phyloP scores from a whole-genome alignment of 2,329 filamentous ascomycete genomes.

The Lomentospora prolificans region DNA sequence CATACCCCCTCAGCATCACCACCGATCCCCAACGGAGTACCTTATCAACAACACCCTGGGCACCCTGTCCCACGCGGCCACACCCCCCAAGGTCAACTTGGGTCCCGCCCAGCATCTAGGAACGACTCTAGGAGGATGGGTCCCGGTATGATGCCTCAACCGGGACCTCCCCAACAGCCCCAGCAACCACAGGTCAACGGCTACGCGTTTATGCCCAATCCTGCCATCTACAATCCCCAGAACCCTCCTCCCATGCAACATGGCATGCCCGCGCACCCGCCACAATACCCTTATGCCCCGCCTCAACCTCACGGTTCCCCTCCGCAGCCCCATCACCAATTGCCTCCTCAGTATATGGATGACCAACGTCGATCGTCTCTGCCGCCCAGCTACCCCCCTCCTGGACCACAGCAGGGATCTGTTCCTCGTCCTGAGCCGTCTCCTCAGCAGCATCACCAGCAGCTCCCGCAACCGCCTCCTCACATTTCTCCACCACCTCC shows the following conservation, averaged over 20 bases:
- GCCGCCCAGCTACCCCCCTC: conserved; percentile 54
- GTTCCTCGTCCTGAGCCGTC: conserved; percentile 25
- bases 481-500: conserved; percentile 30
- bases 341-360: conserved; percentile 63
- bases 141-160: conserved; percentile 61
- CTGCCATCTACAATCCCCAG: conserved; percentile 71
- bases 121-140: conserved; percentile 69
- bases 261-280: conserved; percentile 20
- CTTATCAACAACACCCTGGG: conserved; percentile 41
- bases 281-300: conserved; percentile 23
- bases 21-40: conserved; percentile 69
- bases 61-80: conserved; percentile 49
- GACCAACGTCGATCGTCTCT: conserved; percentile 67
- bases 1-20: conserved; percentile 80
- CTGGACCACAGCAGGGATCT: conserved; percentile 35
- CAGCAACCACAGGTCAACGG: conserved; percentile 53
- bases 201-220: conserved; percentile 78
- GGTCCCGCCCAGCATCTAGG: conserved; percentile 61
- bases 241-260: conserved; percentile 33
- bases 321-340: conserved; percentile 26
- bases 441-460: conserved; percentile 21
- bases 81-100: conserved; percentile 69
- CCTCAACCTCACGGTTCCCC: conserved; percentile 14
- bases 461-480: conserved; percentile 25
- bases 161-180: conserved; percentile 43